Conservation (phyloP, 2,329 filamentous ascomycete species). For the Clonostachys sp. region DNA sequence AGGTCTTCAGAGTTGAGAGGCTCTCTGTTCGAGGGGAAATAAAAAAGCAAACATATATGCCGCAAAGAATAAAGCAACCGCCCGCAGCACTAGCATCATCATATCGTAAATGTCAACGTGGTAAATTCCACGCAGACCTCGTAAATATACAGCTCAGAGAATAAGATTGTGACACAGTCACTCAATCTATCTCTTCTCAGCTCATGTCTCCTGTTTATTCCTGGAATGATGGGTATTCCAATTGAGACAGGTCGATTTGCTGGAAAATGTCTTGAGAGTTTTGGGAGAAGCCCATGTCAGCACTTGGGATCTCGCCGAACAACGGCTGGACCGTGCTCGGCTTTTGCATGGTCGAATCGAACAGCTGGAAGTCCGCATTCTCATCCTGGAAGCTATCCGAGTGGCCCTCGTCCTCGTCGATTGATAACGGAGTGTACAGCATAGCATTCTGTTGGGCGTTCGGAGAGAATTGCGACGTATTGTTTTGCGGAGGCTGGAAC, state of each 20-base stretch:
- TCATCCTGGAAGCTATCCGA: slow-evolving; percentile 45
- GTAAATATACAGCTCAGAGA: background rate
- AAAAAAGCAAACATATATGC: background rate
- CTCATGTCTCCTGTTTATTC: slow-evolving; percentile 12
- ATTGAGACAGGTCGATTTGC: slow-evolving; percentile 33
- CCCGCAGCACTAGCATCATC: too few relatives aligned
- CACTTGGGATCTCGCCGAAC: slow-evolving; percentile 45
- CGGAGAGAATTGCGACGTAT: slow-evolving; percentile 59
- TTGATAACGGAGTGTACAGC: slow-evolving; percentile 62
- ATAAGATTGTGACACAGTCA: too few relatives aligned
- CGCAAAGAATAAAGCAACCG: background rate
- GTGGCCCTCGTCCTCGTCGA: slow-evolving; percentile 62
- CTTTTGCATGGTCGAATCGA: slow-evolving; percentile 35
- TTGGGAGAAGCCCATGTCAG: slow-evolving; percentile 47
- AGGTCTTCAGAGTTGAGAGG: too few relatives aligned
- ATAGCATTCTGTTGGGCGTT: slow-evolving; percentile 64
- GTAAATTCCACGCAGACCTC: background rate
- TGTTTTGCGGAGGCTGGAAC: slow-evolving; percentile 7
- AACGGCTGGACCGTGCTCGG: slow-evolving; percentile 31
- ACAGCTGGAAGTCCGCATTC: slow-evolving; percentile 63
- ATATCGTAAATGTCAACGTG: background rate
- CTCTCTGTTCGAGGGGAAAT: background rate
- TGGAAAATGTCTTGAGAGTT: slow-evolving; percentile 44
- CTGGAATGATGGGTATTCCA: slow-evolving; percentile 23
- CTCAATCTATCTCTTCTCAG: background rate